Base-by-base conservation (phyloP, 352 stramenopile species). In the Pythium guiyangense region DNA sequence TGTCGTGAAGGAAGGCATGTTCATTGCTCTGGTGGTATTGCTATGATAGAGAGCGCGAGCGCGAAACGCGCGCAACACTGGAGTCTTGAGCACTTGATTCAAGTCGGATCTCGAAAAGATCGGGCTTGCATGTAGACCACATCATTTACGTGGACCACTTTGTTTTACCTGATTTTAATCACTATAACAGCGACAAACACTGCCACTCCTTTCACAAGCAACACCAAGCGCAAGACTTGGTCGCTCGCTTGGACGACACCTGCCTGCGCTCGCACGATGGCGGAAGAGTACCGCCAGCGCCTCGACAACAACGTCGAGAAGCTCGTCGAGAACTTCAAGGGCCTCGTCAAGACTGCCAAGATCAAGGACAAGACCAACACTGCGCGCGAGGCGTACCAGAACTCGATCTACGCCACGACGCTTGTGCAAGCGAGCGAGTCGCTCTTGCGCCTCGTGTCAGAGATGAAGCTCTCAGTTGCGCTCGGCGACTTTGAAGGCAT, bases 301-400 rank as follows among this genome's bases (percentile, higher is more conserved):
- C 69, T 93, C 27, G 83, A 93, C 62, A 93, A 91, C 66, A 93
- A 91, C 60, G 83, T 91, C 52, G 83, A 93, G 75, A 91, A 90
- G 78, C 71, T 93, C 54, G 79, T 93, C 57, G 83, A 93, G 71
- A 93, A 93, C 60, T 93, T 90, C 66, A 86, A 84, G 61, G 80
- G 81, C n/a, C 68, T 93, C 37, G 68, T 93, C 27, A 90, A 89
- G 71, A 87, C 78, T 18, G 70, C 80, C 44, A 88, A 88, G 63
- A 86, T 93, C 57, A 88, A 87, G 62, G 83, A 93, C 74, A 73
- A 79, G 50, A 80, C 77, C 44, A 90, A 91, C 64, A 91, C 77
- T n/a, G 77, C 83, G 35, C 77, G 83, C 44, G 79, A 93, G 66
- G 74, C 75, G 43, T 89, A 86, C 50, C 80, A 93, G 71, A 91